These are phyloP conservation scores for Otatea glauca DNA, from an alignment of 176 grass and related monocot species.

Conservation along the genomic window DNA sequence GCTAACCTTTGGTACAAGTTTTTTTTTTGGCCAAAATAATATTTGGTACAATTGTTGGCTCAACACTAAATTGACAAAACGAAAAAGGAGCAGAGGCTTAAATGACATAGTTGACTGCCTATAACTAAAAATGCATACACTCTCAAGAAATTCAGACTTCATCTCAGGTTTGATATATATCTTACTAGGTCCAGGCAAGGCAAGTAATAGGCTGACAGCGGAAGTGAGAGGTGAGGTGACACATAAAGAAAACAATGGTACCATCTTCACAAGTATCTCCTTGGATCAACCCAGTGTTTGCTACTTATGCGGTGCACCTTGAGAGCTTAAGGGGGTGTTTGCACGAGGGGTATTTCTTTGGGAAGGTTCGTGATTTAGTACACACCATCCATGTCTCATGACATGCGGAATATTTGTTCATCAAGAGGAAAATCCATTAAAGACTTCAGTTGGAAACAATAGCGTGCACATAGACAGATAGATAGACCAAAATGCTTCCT, in stretches of 20 bases:
- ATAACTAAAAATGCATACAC: neutral
- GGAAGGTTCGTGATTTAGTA: neutral
- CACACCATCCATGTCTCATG: neutral
- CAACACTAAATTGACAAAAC: neutral
- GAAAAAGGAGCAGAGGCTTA: neutral
- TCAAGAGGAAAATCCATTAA: neutral
- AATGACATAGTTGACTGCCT: neutral
- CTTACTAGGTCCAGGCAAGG: slow-evolving; percentile 1
- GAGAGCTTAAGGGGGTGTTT: neutral
- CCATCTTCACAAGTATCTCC: neutral
- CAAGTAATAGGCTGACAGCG: neutral
- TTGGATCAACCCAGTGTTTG: neutral
- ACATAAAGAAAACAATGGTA: neutral
- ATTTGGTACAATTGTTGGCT: neutral
- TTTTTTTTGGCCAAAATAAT: neutral
- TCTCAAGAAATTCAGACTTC: neutral
- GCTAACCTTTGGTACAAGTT: neutral
- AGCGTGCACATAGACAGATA: neutral
- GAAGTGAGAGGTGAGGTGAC: neutral
- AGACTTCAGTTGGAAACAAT: neutral
- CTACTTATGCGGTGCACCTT: neutral
- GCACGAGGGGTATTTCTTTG: neutral
- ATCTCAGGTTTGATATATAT: neutral
- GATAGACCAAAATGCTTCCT: neutral
- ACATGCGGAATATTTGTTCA: neutral